phyloP scores from a whole-genome alignment of 208 protist species.

The Leishmania amazonensis region DNA sequence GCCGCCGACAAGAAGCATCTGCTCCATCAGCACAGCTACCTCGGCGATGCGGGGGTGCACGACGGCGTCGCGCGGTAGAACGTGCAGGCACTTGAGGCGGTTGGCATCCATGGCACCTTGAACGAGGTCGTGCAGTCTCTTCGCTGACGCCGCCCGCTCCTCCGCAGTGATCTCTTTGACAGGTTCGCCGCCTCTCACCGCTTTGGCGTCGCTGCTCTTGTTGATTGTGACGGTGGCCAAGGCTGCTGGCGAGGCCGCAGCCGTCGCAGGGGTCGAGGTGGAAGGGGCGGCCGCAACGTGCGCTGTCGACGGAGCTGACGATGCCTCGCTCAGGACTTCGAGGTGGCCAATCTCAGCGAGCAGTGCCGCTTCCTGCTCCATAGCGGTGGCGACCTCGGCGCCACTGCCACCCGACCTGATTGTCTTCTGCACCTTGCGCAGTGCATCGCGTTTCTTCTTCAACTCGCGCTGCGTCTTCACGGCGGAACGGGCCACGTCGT shows the following conservation, averaged over 20 bases:
- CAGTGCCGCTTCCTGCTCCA: constrained; percentile 35
- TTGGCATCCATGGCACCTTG: constrained; percentile 33
- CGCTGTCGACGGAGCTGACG: not conserved
- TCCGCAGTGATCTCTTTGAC: constrained; percentile 28
- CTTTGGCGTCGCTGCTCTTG: not conserved
- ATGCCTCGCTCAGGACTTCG: constrained; percentile 8
- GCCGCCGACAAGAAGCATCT: constrained; percentile 75
- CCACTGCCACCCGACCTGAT: constrained; percentile 38
- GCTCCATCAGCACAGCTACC: constrained; percentile 69
- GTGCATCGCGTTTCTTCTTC: constrained; percentile 61
- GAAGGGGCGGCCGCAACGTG: not conserved
- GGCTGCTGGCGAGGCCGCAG: constrained; percentile 5
- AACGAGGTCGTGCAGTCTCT: constrained; percentile 29
- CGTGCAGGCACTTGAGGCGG: constrained; percentile 17
- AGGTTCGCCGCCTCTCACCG: not conserved
- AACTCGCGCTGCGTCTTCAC: constrained; percentile 63
- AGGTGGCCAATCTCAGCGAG: constrained; percentile 24
- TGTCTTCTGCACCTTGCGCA: constrained; percentile 57
- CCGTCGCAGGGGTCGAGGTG: constrained; percentile 10
- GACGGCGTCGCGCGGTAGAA: constrained; percentile 25
- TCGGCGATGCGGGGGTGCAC: constrained; percentile 81
- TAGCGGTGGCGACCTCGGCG: constrained; percentile 25
- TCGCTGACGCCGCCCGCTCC: constrained; percentile 28
- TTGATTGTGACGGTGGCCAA: not conserved
- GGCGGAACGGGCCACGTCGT: constrained; percentile 33